Evolutionary conservation across 805 yeast species (phyloP).

Genomic region (Candida qinlingensis): DNA sequence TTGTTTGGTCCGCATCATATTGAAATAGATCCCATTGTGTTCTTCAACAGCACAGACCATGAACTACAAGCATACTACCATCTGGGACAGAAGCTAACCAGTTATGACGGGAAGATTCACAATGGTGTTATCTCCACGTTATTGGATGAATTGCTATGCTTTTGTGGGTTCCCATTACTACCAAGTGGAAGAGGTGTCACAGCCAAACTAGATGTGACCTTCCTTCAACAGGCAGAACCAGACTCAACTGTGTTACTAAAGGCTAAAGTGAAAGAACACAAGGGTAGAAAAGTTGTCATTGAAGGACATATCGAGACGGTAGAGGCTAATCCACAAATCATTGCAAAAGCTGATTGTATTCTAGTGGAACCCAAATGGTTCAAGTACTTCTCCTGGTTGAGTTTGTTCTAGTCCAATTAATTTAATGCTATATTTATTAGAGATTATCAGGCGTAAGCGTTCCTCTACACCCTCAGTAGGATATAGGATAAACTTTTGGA

Average conservation of each 20-base stretch:
- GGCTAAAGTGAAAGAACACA: slow-evolving; percentile 58
- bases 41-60: slow-evolving; percentile 43
- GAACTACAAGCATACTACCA: slow-evolving; percentile 64
- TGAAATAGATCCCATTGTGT: slow-evolving; percentile 72
- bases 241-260: slow-evolving; percentile 58
- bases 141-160: slow-evolving; percentile 79
- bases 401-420: slow-evolving; percentile 26
- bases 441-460: no score
- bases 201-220: slow-evolving; percentile 65
- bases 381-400: slow-evolving; percentile 56
- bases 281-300: slow-evolving; percentile 81
- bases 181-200: slow-evolving; percentile 89
- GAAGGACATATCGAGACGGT: slow-evolving; percentile 59
- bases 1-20: slow-evolving; percentile 62
- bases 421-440: neutral
- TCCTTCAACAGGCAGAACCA: slow-evolving; percentile 43
- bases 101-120: slow-evolving; percentile 70
- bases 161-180: slow-evolving; percentile 76
- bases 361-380: slow-evolving; percentile 90
- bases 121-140: slow-evolving; percentile 77
- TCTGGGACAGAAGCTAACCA: slow-evolving; percentile 59
- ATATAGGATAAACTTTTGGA: no score
- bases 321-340: slow-evolving; percentile 31
- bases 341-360: slow-evolving; percentile 64
- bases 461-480: neutral